Evolutionary conservation across 257 asterid genomes (phyloP), one percentile per base, ranked within the genome.

Genomic region (Gentiana macrophylla): DNA sequence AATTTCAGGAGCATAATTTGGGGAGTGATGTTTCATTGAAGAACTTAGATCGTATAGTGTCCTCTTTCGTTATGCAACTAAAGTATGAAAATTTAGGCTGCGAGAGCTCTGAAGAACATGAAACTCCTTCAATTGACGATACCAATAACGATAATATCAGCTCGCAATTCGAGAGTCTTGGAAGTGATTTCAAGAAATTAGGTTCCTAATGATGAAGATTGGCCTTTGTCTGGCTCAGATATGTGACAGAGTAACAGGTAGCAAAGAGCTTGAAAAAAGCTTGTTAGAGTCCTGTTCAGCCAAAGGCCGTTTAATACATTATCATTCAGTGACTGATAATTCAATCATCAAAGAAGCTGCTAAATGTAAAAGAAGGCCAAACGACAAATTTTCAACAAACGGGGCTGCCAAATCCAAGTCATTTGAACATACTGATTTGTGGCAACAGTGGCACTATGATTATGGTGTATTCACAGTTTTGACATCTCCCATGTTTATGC

Each of bases 391-490:
- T 2, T 66, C 49, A 64, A 47, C 45, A 55, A 59, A 59, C 50
- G 56, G 35, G 61, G 64, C 36, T 52, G 61, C 43, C 35, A 60
- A 62, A 52, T 59, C 32, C 35, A 35, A 41, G 44, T 59, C 49
- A 53, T 52, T 51, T 10, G 65, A 57, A 33, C 24, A 5, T 41
- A 41, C 52, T 58, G 77, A 67, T 62, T 50, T 78, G 62, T 90
- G 97, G 97, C 97, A 90, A 75, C 91, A 86, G 35, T 90, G 97
- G 96, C 97, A 90, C 74, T 90, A 90, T 56, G 96, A 90, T 74
- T 90, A 90, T 65, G 97, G 95, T 55, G 66, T 84, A 45, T 90
- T 90, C 51, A 86, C 96, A 41, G 57, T 90, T 56, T 50, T 90
- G 71, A 80, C 96, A 0, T 62, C 67, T 41, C 97, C 97, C 2